Percentiles rank a stretch among this genome's conserved stretches.
phyloP scores from a whole-genome alignment of 495 filamentous ascomycete species.

The Xylaria cubensis region DNA sequence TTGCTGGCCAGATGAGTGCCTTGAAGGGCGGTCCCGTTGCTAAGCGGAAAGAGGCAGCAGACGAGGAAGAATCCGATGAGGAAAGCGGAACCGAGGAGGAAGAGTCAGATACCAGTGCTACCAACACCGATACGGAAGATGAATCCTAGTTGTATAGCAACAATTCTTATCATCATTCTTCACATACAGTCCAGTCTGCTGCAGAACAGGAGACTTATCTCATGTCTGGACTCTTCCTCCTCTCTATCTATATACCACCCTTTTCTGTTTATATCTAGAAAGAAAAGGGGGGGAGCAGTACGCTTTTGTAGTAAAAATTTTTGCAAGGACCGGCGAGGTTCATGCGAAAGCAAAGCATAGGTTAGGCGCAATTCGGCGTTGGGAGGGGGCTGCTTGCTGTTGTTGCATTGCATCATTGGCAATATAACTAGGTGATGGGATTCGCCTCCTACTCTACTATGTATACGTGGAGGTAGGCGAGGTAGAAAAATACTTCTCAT shows the following conservation, averaged over 20 bases:
- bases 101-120: conserved; percentile 76
- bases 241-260: background rate
- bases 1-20: conserved; percentile 93
- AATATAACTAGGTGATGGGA: background rate
- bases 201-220: background rate
- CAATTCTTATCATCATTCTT: background rate
- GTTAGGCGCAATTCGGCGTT: conserved; percentile 15
- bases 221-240: background rate
- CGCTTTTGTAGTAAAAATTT: conserved; percentile 19
- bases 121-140: conserved; percentile 79
- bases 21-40: conserved; percentile 71
- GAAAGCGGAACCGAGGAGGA: conserved; percentile 93
- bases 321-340: conserved; percentile 1
- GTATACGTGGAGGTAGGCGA: background rate
- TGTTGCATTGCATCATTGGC: background rate
- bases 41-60: conserved; percentile 57
- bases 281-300: background rate
- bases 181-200: background rate
- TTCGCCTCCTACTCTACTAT: background rate
- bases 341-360: conserved; percentile 11
- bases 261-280: conserved; percentile 1
- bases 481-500: background rate
- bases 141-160: conserved; percentile 49
- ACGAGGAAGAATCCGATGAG: conserved; percentile 67
- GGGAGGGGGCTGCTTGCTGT: background rate